These are phyloP conservation scores for Eucalyptus sp. DNA, from an alignment of 345 rosid genomes.

Conservation along the genomic window DNA sequence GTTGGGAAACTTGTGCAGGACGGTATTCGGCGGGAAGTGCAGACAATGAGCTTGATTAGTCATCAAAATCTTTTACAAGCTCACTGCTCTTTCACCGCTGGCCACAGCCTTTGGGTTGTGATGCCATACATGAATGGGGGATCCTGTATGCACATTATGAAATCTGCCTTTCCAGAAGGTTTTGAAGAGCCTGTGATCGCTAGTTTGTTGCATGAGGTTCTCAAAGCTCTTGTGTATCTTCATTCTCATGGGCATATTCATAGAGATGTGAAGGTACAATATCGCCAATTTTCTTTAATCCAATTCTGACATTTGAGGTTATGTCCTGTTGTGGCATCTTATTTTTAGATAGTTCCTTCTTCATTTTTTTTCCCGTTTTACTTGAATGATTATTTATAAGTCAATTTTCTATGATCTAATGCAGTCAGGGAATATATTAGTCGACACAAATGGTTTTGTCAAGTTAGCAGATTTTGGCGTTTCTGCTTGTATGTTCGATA, in stretches of 20 bases:
- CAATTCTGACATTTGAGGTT: background rate
- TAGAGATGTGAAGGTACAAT: conserved; percentile 89
- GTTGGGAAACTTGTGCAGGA: conserved; percentile 41
- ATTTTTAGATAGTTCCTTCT: background rate
- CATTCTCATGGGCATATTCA: conserved; percentile 94
- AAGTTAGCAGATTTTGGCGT: conserved; percentile 98
- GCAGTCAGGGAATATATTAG: conserved; percentile 93
- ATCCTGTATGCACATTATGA: conserved; percentile 93
- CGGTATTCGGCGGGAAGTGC: conserved; percentile 94
- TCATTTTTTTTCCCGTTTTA: background rate
- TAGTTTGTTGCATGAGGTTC: conserved; percentile 74
- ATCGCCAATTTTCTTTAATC: background rate
- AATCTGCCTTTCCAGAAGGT: conserved; percentile 73
- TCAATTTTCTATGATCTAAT: conserved; percentile 4
- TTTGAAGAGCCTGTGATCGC: conserved; percentile 96
- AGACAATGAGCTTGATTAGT: conserved; percentile 80
- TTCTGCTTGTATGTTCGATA: conserved; percentile 97
- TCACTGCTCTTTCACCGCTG: conserved; percentile 82
- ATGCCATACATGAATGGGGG: conserved; percentile 99
- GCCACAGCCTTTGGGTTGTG: conserved; percentile 91
- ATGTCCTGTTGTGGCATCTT: background rate
- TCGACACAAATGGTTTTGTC: conserved; percentile 71
- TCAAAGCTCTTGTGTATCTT: conserved; percentile 93
- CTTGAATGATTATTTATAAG: background rate
- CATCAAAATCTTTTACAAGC: conserved; percentile 85